A percentile compares a stretch with the other conserved stretches of the same genome.
phyloP scores from a whole-genome alignment of 2,329 filamentous ascomycete genomes.

The Aspergillus intermedius region DNA sequence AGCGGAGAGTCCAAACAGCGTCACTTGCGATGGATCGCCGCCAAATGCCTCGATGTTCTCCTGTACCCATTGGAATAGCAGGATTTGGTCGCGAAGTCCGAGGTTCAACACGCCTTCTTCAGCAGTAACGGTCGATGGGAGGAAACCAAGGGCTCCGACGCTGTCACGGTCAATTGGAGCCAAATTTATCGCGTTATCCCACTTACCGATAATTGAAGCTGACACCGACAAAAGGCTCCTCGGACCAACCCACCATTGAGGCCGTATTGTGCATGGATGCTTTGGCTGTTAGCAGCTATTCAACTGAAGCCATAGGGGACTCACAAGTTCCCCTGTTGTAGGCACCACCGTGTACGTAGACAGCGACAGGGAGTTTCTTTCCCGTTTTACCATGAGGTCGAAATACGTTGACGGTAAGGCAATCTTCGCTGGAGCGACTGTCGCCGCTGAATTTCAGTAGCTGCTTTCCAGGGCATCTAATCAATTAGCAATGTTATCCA shows the following conservation, averaged over 20 bases:
- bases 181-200: neutral
- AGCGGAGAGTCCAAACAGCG: constrained; percentile 35
- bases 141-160: constrained; percentile 56
- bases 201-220: constrained; percentile 38
- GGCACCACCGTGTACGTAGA: constrained; percentile 38
- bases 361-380: constrained; percentile 31
- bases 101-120: constrained; percentile 48
- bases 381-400: constrained; percentile 19
- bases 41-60: constrained; percentile 20
- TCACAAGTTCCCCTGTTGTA: constrained; percentile 20
- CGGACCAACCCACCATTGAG: constrained; percentile 53
- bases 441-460: constrained; percentile 43
- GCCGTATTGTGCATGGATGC: constrained; percentile 49
- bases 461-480: constrained; percentile 34
- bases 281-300: neutral
- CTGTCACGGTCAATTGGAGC: constrained; percentile 1
- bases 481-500: neutral
- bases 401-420: constrained; percentile 38
- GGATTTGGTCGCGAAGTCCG: constrained; percentile 32
- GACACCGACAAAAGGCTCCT: constrained; percentile 39
- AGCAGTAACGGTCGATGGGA: constrained; percentile 50
- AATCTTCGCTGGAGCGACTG: constrained; percentile 45
- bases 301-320: neutral
- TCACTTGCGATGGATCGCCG: constrained; percentile 24
- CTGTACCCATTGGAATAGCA: constrained; percentile 25